A percentile compares a stretch with the other conserved stretches of the same genome.
Conservation (phyloP, 148 eudicot genomes). For the Bassia scoparia region DNA sequence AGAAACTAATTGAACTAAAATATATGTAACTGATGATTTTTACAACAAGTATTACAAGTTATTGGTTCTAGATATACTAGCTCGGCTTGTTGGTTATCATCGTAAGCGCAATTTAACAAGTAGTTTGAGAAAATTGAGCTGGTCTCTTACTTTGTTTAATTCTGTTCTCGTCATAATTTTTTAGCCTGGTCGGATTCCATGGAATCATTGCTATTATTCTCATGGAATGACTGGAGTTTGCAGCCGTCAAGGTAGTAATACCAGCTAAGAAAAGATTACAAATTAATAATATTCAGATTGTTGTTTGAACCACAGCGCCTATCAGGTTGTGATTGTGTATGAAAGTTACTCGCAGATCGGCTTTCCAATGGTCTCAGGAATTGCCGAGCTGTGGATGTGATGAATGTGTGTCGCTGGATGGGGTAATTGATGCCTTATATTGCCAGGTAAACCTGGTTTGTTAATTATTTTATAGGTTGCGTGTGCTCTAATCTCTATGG, state of each 20-base stretch:
- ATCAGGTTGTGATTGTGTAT: no score
- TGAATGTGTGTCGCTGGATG: constrained; percentile 41
- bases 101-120: no score
- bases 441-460: constrained; percentile 32
- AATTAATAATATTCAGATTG: no score
- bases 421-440: constrained; percentile 41
- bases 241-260: constrained; percentile 54
- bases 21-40: no score
- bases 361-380: constrained; percentile 47
- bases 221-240: constrained; percentile 51
- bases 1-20: no score
- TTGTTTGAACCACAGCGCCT: no score
- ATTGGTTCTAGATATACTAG: no score
- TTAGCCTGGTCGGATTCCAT: constrained; percentile 56
- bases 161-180: not conserved
- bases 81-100: no score
- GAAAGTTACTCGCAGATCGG: constrained; percentile 47
- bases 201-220: constrained; percentile 52
- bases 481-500: not conserved
- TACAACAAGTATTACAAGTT: no score
- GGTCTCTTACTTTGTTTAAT: no score
- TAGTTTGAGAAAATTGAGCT: no score
- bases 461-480: not conserved
- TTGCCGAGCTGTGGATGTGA: constrained; percentile 44
- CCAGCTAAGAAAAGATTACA: no score